Conservation (phyloP, 257 asterid genomes). For the Solanum neorickii region DNA sequence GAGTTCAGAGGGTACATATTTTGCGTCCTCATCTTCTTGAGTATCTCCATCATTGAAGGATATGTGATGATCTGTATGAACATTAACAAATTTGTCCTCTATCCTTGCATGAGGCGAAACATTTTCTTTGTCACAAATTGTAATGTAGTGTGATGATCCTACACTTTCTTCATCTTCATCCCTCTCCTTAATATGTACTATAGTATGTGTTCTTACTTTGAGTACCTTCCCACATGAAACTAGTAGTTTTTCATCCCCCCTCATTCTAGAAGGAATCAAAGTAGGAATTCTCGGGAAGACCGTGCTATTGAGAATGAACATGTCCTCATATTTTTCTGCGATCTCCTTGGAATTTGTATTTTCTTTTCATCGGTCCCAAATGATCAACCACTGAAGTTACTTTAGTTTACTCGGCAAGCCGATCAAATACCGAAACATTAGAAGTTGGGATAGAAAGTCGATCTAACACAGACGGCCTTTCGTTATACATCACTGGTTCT, state of each 20-base stretch:
- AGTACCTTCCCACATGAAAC: not conserved
- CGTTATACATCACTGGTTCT: not conserved
- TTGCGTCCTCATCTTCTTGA: too few relatives aligned
- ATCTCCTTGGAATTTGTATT: not conserved
- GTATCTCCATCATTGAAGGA: too few relatives aligned
- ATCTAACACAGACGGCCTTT: not conserved
- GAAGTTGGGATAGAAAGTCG: too few relatives aligned
- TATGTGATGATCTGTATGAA: too few relatives aligned
- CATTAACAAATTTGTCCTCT: not conserved
- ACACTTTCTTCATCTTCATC: too few relatives aligned
- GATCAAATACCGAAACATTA: not conserved
- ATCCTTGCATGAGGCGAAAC: too few relatives aligned
- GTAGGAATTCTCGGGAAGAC: not conserved
- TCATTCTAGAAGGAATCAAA: not conserved
- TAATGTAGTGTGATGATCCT: not conserved
- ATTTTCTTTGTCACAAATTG: too few relatives aligned
- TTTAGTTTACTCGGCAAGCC: not conserved
- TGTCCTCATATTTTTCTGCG: rapidly evolving
- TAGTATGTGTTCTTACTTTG: not conserved
- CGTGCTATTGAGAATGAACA: not conserved
- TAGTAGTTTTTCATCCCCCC: not conserved
- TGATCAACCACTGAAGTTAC: not conserved
- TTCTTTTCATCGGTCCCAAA: too few relatives aligned
- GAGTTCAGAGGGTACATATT: too few relatives aligned
- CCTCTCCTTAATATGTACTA: not conserved